Base-by-base conservation (phyloP, 1,284 basidiomycete species). In the Ustilago bromivora region DNA sequence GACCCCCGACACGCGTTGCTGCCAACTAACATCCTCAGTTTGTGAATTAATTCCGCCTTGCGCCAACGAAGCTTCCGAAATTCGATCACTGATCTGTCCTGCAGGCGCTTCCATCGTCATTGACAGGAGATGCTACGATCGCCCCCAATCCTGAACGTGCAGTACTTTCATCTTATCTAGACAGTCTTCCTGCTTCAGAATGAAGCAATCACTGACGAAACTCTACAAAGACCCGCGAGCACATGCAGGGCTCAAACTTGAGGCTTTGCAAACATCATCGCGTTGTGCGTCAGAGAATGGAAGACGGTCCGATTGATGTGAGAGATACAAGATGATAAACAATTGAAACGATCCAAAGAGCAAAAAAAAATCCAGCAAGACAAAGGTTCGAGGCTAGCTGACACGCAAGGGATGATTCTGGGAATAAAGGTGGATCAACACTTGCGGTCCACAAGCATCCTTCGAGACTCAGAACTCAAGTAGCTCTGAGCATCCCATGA, bases 401-500 rank as follows among this genome's bases (percentile, higher is more conserved):
- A 28, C 23, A 28, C 23, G 3, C 17, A 43, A 23, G 43, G 23
- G 32, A 23, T 32, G 43, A 47, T 17, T n/a, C 41, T 31, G 15
- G 41, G 19, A 31, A n/a, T 12, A 38, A 10, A 35, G 38, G 40
- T 5, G 15, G 54, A 55, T 64, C 63, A 77, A 66, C 66, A 73
- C 74, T 76, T 76, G 49, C 74, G 74, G 43, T 76, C 69, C n/a
- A 71, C 74, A 13, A 76, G 69, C 69, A 76, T 71, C 51, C 69
- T 63, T 36, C 74, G 51, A 23, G 74, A 76, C 47, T 77, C 75
- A 41, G 62, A 56, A 63, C 75, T 70, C 58, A 72, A 56, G 63
- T 77, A 77, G 66, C 66, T 72, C 57, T 72, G 70, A 31, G 70
- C 66, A 41, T 77, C 75, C 75, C 70, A 72, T 15, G 64, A 64